Percentiles rank a stretch among this genome's conserved stretches.
phyloP scores from a whole-genome alignment of 2,329 filamentous ascomycete species.

The Alternaria atra region DNA sequence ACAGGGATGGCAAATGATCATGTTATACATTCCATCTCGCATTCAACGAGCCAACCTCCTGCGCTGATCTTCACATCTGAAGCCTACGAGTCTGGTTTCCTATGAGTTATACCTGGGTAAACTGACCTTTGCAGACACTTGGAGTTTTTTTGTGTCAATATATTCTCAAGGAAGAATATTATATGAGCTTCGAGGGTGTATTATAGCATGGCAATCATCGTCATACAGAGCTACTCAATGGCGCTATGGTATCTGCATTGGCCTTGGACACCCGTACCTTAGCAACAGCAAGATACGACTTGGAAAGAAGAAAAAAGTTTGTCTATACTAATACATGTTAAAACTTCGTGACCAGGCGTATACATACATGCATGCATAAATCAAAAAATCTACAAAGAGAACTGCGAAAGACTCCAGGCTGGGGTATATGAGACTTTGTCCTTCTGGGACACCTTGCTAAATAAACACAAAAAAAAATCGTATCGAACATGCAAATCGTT shows the following conservation, averaged over 20 bases:
- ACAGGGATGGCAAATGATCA: not conserved
- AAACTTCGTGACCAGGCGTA: not conserved
- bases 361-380: not conserved
- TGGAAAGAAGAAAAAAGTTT: not conserved
- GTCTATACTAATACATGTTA: not conserved
- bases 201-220: no score
- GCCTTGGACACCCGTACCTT: not conserved
- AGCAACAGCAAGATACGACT: not conserved
- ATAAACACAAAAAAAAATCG: not conserved
- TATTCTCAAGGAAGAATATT: no score
- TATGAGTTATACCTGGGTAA: not conserved
- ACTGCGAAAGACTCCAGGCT: not conserved
- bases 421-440: constrained; percentile 5
- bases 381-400: not conserved
- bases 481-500: not conserved
- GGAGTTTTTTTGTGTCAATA: no score
- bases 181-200: no score
- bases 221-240: no score
- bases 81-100: not conserved
- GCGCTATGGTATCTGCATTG: no score
- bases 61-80: not conserved
- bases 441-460: constrained; percentile 5
- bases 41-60: not conserved
- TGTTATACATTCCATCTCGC: constrained; percentile 1
- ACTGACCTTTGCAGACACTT: no score